Evolutionary conservation across 2,329 filamentous ascomycete species (phyloP).

Genomic region (Penicillium sp.): DNA sequence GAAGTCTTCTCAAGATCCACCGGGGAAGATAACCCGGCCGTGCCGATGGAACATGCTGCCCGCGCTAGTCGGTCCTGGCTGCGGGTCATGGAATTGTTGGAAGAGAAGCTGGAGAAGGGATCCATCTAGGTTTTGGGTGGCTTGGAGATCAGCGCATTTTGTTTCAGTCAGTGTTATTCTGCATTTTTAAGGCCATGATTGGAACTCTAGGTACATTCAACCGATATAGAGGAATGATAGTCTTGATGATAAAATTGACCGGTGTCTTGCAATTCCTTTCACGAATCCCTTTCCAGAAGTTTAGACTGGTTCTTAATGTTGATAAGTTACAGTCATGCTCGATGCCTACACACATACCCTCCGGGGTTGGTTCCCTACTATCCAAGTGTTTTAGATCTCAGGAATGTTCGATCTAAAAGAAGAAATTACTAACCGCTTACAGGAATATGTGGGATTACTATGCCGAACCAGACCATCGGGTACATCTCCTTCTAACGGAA

Average conservation of each 20-base stretch:
- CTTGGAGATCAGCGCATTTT: not conserved
- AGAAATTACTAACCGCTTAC: not conserved
- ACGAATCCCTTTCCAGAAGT: not conserved
- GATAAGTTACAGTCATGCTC: not conserved
- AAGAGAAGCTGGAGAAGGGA: slow-evolving; percentile 1
- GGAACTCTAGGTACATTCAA: not conserved
- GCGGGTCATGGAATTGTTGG: slow-evolving; percentile 14
- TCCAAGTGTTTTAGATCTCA: not conserved
- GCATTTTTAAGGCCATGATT: not conserved
- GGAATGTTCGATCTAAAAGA: not conserved
- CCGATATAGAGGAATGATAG: not conserved
- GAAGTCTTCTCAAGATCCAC: slow-evolving; percentile 66
- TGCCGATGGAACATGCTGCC: slow-evolving; percentile 57
- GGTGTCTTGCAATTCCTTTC: not conserved
- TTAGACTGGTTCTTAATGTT: not conserved
- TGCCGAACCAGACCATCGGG: not conserved
- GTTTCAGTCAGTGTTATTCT: not conserved
- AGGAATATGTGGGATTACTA: not conserved
- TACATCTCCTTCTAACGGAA: not conserved
- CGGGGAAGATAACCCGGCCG: slow-evolving; percentile 50
- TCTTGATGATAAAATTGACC: not conserved
- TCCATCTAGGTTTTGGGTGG: not conserved
- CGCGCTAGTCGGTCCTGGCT: slow-evolving; percentile 39
- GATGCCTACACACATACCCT: not conserved
- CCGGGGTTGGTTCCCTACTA: no score